These are phyloP conservation scores for Aspergillus coremiiformis DNA, from an alignment of 495 filamentous ascomycete genomes.

Conservation along the genomic window DNA sequence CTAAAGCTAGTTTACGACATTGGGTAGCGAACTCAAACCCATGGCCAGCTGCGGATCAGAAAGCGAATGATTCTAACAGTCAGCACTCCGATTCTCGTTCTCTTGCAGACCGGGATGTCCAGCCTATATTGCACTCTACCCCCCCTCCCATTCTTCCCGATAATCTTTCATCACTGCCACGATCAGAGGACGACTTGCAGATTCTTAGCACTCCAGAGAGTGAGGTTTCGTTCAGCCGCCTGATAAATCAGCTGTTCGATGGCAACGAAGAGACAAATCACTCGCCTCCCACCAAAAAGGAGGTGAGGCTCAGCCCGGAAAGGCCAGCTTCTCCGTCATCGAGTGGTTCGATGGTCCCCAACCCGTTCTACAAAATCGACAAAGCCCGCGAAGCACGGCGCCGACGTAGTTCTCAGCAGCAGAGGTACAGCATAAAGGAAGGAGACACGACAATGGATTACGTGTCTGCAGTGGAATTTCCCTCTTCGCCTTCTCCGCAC, in stretches of 20 bases:
- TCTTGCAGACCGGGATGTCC: neutral
- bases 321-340: slow-evolving; percentile 8
- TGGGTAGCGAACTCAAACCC: neutral
- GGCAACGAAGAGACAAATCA: neutral
- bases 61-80: neutral
- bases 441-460: slow-evolving; percentile 6
- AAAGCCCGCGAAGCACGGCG: slow-evolving; percentile 15
- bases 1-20: neutral
- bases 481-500: slow-evolving; percentile 13
- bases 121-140: slow-evolving; percentile 1
- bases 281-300: neutral
- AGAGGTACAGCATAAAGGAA: slow-evolving; percentile 8
- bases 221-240: slow-evolving; percentile 1
- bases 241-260: slow-evolving; percentile 5
- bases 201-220: slow-evolving; percentile 12
- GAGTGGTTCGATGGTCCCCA: slow-evolving; percentile 12
- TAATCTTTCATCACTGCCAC: neutral
- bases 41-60: neutral
- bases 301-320: neutral
- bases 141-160: neutral
- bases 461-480: slow-evolving; percentile 5
- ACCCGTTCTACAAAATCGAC: slow-evolving; percentile 24
- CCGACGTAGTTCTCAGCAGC: neutral
- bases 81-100: neutral
- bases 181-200: slow-evolving; percentile 9